phyloP scores from a whole-genome alignment of 352 stramenopile species.

The Phytophthora sojae region DNA sequence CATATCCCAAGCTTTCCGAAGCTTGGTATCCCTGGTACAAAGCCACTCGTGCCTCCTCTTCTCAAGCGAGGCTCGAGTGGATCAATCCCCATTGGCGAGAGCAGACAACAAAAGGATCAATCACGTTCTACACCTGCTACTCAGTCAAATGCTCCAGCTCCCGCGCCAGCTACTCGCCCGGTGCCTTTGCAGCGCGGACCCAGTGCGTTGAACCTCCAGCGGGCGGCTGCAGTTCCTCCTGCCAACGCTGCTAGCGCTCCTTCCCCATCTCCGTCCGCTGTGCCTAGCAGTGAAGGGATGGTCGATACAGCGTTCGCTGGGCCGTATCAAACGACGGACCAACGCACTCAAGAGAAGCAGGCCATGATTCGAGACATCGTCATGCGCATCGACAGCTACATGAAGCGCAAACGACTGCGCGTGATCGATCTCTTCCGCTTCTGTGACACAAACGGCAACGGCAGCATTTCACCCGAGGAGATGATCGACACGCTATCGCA shows the following conservation, averaged over 20 bases:
- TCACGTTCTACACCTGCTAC: not conserved
- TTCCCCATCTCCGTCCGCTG: slow-evolving; percentile 18
- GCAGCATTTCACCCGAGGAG: slow-evolving; percentile 78
- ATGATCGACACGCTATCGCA: slow-evolving; percentile 87
- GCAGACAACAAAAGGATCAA: slow-evolving; percentile 23
- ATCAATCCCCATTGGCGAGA: slow-evolving; percentile 5
- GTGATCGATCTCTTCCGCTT: slow-evolving; percentile 90
- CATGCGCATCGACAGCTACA: slow-evolving; percentile 83
- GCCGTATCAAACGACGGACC: slow-evolving; percentile 71
- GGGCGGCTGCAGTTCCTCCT: not conserved
- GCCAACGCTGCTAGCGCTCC: slow-evolving; percentile 3
- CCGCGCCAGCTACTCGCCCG: not conserved
- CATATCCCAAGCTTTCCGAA: slow-evolving; percentile 60
- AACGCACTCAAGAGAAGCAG: slow-evolving; percentile 73
- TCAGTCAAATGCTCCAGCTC: not conserved
- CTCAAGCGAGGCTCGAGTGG: slow-evolving; percentile 42
- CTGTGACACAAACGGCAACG: slow-evolving; percentile 82
- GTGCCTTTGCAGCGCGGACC: slow-evolving; percentile 26
- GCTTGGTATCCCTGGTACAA: slow-evolving; percentile 60
- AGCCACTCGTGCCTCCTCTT: slow-evolving; percentile 35
- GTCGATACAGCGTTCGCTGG: slow-evolving; percentile 56
- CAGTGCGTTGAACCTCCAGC: slow-evolving; percentile 20
- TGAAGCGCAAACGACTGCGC: slow-evolving; percentile 85
- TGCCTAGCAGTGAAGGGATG: slow-evolving; percentile 8
- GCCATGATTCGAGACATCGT: slow-evolving; percentile 80